These are phyloP conservation scores for Parietaria judaica DNA, from an alignment of 306 rosid species.

Conservation along the genomic window DNA sequence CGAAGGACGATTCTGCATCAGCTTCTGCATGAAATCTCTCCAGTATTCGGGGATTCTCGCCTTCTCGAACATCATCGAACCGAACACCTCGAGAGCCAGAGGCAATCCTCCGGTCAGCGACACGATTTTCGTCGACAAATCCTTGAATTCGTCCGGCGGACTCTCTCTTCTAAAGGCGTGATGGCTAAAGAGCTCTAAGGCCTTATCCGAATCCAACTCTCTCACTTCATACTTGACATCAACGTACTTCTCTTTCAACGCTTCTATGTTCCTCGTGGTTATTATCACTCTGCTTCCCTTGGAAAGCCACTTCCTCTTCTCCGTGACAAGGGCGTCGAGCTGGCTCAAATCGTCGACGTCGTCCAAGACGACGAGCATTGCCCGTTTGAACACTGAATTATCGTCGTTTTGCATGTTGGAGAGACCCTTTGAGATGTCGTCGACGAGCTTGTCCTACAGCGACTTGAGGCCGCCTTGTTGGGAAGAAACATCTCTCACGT, in stretches of 20 bases:
- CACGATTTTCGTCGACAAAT: conserved; percentile 38
- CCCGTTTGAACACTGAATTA: too few relatives aligned
- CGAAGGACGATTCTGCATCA: conserved; percentile 27
- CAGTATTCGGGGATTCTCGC: conserved; percentile 41
- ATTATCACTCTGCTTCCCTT: conserved; percentile 48
- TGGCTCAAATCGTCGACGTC: conserved; percentile 45
- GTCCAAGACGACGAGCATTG: conserved; percentile 49
- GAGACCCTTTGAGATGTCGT: conserved; percentile 15
- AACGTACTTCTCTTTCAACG: too few relatives aligned
- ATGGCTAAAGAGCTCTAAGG: conserved; percentile 43
- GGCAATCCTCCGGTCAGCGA: conserved; percentile 48
- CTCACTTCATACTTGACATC: conserved; percentile 36
- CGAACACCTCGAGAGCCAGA: conserved; percentile 63
- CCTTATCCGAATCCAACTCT: conserved; percentile 23
- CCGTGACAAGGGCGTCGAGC: conserved; percentile 25
- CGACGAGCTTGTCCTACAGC: conserved; percentile 22
- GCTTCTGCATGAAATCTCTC: conserved; percentile 36
- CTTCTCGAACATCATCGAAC: conserved; percentile 39
- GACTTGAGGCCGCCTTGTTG: conserved; percentile 23
- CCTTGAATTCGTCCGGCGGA: conserved; percentile 19
- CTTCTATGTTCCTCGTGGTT: conserved; percentile 58
- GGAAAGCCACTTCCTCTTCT: conserved; percentile 36
- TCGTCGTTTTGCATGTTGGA: conserved; percentile 10
- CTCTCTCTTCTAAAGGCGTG: conserved; percentile 43
- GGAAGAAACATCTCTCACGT: conserved; percentile 33